Conservation (phyloP, 148 eudicot genomes). For the Spergularia marina region DNA sequence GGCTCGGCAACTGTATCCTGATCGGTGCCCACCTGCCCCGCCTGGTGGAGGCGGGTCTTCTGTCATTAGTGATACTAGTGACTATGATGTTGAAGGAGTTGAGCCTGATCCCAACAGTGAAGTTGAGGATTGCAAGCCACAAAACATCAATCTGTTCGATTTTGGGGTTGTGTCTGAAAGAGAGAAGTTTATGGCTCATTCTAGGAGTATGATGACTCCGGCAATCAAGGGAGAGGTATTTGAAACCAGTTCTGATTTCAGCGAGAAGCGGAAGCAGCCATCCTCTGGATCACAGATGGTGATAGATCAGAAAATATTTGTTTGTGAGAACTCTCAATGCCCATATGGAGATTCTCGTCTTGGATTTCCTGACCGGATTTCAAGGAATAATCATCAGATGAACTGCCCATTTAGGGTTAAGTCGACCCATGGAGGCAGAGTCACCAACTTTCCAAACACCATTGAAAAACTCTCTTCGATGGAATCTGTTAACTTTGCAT, state of each 20-base stretch:
- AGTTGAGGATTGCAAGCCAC: slow-evolving; percentile 45
- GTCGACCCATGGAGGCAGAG: slow-evolving; percentile 32
- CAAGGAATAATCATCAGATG: slow-evolving; percentile 50
- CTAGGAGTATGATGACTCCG: slow-evolving; percentile 26
- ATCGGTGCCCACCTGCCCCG: slow-evolving; percentile 37
- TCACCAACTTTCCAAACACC: slow-evolving; percentile 22
- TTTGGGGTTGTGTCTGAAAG: slow-evolving; percentile 30
- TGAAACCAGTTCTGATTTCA: slow-evolving; percentile 26
- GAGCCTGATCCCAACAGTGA: slow-evolving; percentile 34
- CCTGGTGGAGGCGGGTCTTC: slow-evolving; percentile 39
- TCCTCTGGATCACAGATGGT: slow-evolving; percentile 23
- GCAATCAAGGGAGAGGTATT: slow-evolving; percentile 47
- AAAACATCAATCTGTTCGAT: slow-evolving; percentile 30
- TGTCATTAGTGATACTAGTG: slow-evolving; percentile 48
- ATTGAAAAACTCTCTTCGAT: slow-evolving; percentile 14
- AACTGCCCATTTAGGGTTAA: slow-evolving; percentile 36
- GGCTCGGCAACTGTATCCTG: slow-evolving; percentile 51
- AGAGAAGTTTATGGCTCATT: slow-evolving; percentile 25
- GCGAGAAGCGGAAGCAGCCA: slow-evolving; percentile 47
- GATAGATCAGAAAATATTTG: slow-evolving; percentile 36
- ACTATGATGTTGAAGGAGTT: slow-evolving; percentile 57
- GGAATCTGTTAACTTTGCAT: slow-evolving; percentile 23
- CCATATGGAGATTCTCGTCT: slow-evolving; percentile 40
- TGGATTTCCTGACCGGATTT: slow-evolving; percentile 47
- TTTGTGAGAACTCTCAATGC: slow-evolving; percentile 50